A percentile compares a stretch with the other conserved stretches of the same genome.
These are phyloP conservation scores for Chrysoporthe austroafricana DNA, from an alignment of 2,329 filamentous ascomycete genomes.

Conservation along the genomic window DNA sequence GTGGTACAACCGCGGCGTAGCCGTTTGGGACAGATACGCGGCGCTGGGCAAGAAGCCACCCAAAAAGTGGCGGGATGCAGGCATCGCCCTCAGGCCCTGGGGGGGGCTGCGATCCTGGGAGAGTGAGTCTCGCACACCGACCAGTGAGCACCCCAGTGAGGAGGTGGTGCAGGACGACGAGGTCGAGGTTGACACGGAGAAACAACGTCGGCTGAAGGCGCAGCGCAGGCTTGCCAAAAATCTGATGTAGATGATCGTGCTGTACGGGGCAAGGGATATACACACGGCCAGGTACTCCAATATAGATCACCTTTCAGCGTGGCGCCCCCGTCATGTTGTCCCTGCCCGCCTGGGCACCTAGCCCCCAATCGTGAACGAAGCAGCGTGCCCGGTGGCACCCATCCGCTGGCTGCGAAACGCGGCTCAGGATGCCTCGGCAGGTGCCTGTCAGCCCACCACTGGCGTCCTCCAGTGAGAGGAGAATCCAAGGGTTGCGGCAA, in stretches of 20 bases:
- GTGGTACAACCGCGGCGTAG: slow-evolving; percentile 65
- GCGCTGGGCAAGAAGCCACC: slow-evolving; percentile 66
- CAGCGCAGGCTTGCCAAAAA: slow-evolving; percentile 27
- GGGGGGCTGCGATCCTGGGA: not conserved
- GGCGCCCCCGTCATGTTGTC: not conserved
- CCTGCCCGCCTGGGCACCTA: too few relatives aligned
- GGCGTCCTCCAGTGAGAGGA: too few relatives aligned
- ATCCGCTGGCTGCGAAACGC: not conserved
- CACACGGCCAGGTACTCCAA: not conserved
- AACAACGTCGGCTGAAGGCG: slow-evolving; percentile 16
- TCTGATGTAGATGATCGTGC: slow-evolving; percentile 21
- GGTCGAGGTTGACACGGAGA: slow-evolving; percentile 16
- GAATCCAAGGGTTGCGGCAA: not conserved
- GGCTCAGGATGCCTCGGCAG: too few relatives aligned
- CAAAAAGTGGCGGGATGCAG: slow-evolving; percentile 60
- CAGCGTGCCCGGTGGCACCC: too few relatives aligned
- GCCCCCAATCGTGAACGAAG: too few relatives aligned
- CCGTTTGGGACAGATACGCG: slow-evolving; percentile 63
- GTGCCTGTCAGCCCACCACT: too few relatives aligned
- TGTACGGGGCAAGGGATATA: not conserved
- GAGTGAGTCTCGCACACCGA: not conserved
- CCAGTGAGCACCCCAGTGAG: slow-evolving; percentile 33
- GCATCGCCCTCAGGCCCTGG: slow-evolving; percentile 49
- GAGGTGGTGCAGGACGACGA: slow-evolving; percentile 36
- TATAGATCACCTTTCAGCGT: not conserved